phyloP scores from a whole-genome alignment of 2,329 filamentous ascomycete genomes.

The Colletotrichum coccodes region DNA sequence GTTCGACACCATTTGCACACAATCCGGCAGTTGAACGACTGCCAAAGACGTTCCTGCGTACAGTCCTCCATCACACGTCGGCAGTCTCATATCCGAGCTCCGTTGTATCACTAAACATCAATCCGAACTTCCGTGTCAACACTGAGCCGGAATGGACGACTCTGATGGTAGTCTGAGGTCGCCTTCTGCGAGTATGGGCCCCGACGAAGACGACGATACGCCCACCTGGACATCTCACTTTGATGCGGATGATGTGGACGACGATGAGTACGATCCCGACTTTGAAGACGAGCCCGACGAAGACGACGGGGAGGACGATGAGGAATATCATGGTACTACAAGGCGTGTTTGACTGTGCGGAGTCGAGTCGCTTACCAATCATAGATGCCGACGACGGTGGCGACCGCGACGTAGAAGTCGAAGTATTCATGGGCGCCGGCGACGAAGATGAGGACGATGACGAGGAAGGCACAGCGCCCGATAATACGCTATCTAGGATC shows the following conservation, averaged over 20 bases:
- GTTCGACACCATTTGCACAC: background rate
- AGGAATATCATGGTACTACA: conserved; percentile 30
- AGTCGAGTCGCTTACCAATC: background rate
- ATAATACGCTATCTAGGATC: conserved; percentile 8
- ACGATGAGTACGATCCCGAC: conserved; percentile 42
- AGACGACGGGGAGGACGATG: conserved; percentile 34
- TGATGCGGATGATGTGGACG: conserved; percentile 42
- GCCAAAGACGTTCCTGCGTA: background rate
- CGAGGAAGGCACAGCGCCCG: conserved; percentile 35
- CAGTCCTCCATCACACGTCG: conserved; percentile 18
- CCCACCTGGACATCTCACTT: conserved; percentile 11
- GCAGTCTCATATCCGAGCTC: conserved; percentile 29
- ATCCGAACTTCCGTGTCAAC: conserved; percentile 26
- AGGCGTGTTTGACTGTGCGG: background rate
- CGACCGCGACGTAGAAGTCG: conserved; percentile 32
- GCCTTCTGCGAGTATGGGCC: background rate
- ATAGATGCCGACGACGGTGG: conserved; percentile 41
- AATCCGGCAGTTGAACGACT: background rate
- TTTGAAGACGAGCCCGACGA: conserved; percentile 40
- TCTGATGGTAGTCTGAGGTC: background rate
- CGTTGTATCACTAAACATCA: conserved; percentile 29
- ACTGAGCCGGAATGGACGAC: conserved; percentile 14
- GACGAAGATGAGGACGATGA: conserved; percentile 33
- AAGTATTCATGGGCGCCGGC: conserved; percentile 28
- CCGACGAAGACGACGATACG: background rate